Percentiles rank a stretch among this genome's conserved stretches.
These are phyloP conservation scores for Zelopaecilomyces penicillatus DNA, from an alignment of 2,329 filamentous ascomycete genomes.

Conservation along the genomic window DNA sequence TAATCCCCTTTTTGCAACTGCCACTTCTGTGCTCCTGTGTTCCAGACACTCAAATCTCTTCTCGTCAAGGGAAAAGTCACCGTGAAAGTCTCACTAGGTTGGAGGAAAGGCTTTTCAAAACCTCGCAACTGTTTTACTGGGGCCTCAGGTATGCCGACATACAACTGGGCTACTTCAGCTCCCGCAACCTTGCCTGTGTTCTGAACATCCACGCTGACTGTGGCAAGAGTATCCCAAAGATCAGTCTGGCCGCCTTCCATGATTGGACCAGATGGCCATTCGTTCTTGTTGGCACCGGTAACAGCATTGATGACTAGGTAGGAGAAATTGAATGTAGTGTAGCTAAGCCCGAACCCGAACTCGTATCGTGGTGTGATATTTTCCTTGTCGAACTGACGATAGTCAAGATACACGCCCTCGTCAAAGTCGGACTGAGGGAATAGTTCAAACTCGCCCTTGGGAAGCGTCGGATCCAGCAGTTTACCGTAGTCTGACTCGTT, in stretches of 20 bases:
- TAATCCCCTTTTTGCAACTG: slow-evolving; percentile 38
- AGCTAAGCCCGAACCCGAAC: slow-evolving; percentile 49
- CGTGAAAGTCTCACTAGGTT: slow-evolving; percentile 33
- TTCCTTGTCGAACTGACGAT: slow-evolving; percentile 43
- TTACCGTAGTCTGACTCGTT: slow-evolving; percentile 47
- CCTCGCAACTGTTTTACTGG: slow-evolving; percentile 56
- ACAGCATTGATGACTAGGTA: slow-evolving; percentile 28
- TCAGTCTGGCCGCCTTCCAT: slow-evolving; percentile 36
- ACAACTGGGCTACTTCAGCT: slow-evolving; percentile 41
- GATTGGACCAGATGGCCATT: slow-evolving; percentile 31
- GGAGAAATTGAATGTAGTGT: slow-evolving; percentile 44
- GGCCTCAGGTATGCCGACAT: slow-evolving; percentile 35
- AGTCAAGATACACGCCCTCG: slow-evolving; percentile 46
- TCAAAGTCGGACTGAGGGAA: slow-evolving; percentile 44
- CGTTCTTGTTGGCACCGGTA: slow-evolving; percentile 14
- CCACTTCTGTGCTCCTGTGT: slow-evolving; percentile 54
- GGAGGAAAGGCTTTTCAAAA: slow-evolving; percentile 52
- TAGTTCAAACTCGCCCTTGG: slow-evolving; percentile 43
- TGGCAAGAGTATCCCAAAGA: slow-evolving; percentile 38
- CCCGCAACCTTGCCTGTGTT: slow-evolving; percentile 36
- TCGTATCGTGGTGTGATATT: slow-evolving; percentile 43
- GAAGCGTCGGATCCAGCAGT: slow-evolving; percentile 29
- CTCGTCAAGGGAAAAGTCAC: slow-evolving; percentile 48
- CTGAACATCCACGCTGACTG: slow-evolving; percentile 28
- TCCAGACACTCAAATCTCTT: slow-evolving; percentile 60